Percentiles rank a stretch among this genome's conserved stretches.
These are phyloP conservation scores for Fusarium euwallaceae DNA, from an alignment of 2,329 filamentous ascomycete species.

Conservation along the genomic window DNA sequence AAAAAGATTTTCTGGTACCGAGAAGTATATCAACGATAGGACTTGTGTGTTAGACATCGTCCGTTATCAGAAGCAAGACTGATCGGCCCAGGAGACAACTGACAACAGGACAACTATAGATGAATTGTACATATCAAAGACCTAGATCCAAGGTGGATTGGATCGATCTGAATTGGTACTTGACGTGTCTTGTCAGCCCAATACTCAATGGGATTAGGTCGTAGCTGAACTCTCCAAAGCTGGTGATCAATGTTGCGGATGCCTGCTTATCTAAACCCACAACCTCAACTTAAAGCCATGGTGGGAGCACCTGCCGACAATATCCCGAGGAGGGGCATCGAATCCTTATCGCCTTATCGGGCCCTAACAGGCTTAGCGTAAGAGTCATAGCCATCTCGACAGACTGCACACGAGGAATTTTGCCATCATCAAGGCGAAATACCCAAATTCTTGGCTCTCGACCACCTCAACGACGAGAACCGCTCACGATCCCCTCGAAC, in stretches of 20 bases:
- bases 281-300: background rate
- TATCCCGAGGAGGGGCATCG: constrained; percentile 53
- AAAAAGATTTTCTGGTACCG: background rate
- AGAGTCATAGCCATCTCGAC: constrained; percentile 53
- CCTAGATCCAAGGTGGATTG: background rate
- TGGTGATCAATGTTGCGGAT: background rate
- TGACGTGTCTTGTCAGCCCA: background rate
- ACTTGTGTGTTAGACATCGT: background rate
- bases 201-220: background rate
- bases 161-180: background rate
- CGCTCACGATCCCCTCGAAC: constrained; percentile 23
- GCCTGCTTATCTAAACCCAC: background rate
- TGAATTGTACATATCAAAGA: background rate
- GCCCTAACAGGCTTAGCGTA: constrained; percentile 53
- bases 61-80: background rate
- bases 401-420: constrained; percentile 60
- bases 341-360: constrained; percentile 56
- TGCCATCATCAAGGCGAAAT: constrained; percentile 55
- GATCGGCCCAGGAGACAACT: background rate
- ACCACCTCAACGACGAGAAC: constrained; percentile 38
- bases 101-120: background rate
- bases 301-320: constrained; percentile 38
- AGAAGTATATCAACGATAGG: background rate
- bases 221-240: background rate
- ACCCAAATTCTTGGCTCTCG: constrained; percentile 42